These are phyloP conservation scores for Rhodamnia argentea DNA, from an alignment of 345 rosid genomes.

Conservation along the genomic window DNA sequence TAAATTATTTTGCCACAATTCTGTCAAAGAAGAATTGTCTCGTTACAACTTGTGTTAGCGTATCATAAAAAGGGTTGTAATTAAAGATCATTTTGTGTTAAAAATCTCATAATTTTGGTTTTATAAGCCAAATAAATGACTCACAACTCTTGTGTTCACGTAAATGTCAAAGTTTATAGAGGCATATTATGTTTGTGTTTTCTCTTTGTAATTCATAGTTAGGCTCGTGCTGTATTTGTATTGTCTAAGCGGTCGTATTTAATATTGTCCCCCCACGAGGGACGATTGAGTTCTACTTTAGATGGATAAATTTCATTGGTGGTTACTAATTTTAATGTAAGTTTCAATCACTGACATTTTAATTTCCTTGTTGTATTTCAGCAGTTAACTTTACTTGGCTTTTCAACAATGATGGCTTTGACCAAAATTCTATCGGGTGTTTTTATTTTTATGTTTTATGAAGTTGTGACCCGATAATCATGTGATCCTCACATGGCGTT, in stretches of 20 bases:
- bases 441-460: not conserved
- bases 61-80: not conserved
- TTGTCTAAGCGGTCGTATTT: not conserved
- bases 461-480: not conserved
- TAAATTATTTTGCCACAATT: not conserved
- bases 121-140: not conserved
- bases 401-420: not conserved
- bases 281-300: not conserved
- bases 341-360: not conserved
- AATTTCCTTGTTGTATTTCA: too few species aligned
- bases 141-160: not conserved
- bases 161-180: not conserved
- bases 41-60: not conserved
- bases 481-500: fast-evolving
- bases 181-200: not conserved
- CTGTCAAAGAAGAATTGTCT: not conserved
- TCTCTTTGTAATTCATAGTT: not conserved
- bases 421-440: not conserved
- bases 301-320: not conserved
- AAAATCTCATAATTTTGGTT: not conserved
- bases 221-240: fast-evolving
- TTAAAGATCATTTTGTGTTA: not conserved
- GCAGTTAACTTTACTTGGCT: not conserved
- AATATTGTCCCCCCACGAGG: not conserved
- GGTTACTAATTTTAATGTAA: not conserved